Conservation (phyloP, 2,329 filamentous ascomycete genomes). For the Pseudonectria foliicola region DNA sequence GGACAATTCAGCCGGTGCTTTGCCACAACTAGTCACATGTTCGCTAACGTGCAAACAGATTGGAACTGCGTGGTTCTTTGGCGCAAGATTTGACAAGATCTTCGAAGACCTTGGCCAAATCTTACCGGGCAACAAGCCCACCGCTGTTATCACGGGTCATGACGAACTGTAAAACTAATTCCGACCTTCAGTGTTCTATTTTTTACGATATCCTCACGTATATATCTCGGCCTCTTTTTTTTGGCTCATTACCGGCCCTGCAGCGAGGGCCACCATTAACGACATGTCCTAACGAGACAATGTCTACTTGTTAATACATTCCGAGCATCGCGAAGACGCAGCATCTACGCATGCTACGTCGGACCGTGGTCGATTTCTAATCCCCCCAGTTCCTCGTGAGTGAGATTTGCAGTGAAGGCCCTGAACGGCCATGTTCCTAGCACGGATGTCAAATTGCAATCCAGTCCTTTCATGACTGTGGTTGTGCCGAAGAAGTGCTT, state of each 20-base stretch:
- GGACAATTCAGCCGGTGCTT: not conserved
- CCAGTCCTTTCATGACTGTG: conserved; percentile 73
- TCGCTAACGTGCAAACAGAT: conserved; percentile 45
- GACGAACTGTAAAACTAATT: conserved; percentile 29
- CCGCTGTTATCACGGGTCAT: conserved; percentile 21
- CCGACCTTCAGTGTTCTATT: conserved; percentile 11
- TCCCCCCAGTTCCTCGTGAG: not conserved
- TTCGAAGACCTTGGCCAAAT: conserved; percentile 20
- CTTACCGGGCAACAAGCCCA: conserved; percentile 16
- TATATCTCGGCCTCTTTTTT: too few species aligned
- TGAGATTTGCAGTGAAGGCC: not conserved
- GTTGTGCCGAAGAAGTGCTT: conserved; percentile 99
- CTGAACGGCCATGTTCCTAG: conserved; percentile 35
- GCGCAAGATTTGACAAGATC: conserved; percentile 66
- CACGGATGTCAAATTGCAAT: conserved; percentile 99
- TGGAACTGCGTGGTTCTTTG: conserved; percentile 68
- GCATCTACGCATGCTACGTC: conserved; percentile 10
- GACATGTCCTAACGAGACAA: conserved; percentile 8
- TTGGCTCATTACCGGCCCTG: conserved; percentile 5
- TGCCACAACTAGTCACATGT: not conserved
- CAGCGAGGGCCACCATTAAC: conserved; percentile 4
- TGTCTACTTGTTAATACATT: conserved; percentile 22
- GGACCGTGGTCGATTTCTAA: not conserved
- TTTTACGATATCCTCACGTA: conserved; percentile 25
- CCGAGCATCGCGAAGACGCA: conserved; percentile 10